Base-by-base conservation (phyloP, 108 stramenopile genomes). In the Stephanodiscus minutulus region DNA sequence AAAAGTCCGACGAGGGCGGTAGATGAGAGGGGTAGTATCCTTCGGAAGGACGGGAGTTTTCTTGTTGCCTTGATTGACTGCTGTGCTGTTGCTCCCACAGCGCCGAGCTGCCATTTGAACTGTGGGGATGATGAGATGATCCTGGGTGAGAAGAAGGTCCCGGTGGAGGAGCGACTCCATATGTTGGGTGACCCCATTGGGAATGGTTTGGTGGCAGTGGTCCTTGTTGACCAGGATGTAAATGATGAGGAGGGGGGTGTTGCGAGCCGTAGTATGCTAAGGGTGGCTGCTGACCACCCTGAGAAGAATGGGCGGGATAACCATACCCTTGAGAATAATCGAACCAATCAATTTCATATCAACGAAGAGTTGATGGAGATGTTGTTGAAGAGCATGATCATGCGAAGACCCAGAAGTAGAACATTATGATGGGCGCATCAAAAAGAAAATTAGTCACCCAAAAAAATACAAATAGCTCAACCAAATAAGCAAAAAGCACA, bases 211-310 rank as follows among this genome's bases (percentile, higher is more conserved):
- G 66, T 29, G 47, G 47, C 2, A 47, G 66, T n/a, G 57, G 64
- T 21, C 33, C 59, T 54, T 47, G 48, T 24, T 46, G 74, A 21
- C 56, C 39, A 18, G 60, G 36, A 46, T 64, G 61, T 43, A 55
- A 55, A 49, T 73, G 74, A 35, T 73, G 74, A 39, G 66, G 66
- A 11, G 58, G 74, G 20, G 65, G 60, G 37, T 47, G 60, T 41
- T 74, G 74, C 21, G 56, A 66, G 27, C 12, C 53, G 66, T 74
- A 74, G 36, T 74, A 74, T 39, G 46, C 36, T 22, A 60, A 66
- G 43, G 65, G 66, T 2, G 58, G 64, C 29, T 63, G 72, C 7
- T 63, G 63, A 39, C 39, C 39, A 9, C 7, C 7, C 8, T 39
- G 39, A 39, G 39, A 39, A 11, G 39, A 9, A 39, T 39, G 39